Base-by-base conservation (phyloP, 129 eudicot genomes). In the Helianthus tuberosus region DNA sequence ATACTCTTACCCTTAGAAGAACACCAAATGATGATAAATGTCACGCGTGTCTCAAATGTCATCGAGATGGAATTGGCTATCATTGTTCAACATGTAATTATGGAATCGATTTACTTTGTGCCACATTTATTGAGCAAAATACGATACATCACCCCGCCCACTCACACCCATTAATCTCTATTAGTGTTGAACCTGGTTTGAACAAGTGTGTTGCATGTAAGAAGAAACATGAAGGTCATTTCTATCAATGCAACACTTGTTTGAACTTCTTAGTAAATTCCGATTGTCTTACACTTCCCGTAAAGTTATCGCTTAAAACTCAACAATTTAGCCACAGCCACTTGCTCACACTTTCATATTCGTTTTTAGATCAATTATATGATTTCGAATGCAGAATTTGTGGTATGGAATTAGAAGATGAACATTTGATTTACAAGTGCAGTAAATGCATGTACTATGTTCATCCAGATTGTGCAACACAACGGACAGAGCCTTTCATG, bases 81-180 rank as follows among this genome's bases (percentile, higher is more conserved):
- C 69, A 64, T 41, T 64, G 69, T 64, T 64, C 69, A 3, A 8
- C 51, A 8, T 64, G 52, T 12, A 9, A 64, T 64, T 64, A 64
- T 39, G 49, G 6, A 64, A 64, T 64, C 51, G 69, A 64, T 39
- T 50, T 38, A n/a, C 49, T 39, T 64, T 64, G 69, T 64, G 69
- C 69, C 49, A 64, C 69, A 41, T 64, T 64, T 64, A 14, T 64
- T 6, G 60, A 53, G 27, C 60, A 53, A 53, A 53, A 53, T 53
- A 53, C 27, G 27, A 53, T 53, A 23, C 60, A 53, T 53, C 60
- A 27, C 32, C 32, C 32, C 32, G 32, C 32, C 32, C 32, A 27
- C 32, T 2, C 32, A 27, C 32, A 27, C 27, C 60, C 60, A 15
- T 53, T 53, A 6, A 53, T 53, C 25, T 64, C 69, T 3, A 8